These are phyloP conservation scores for Lachancea waltii DNA, from an alignment of 805 yeast species.

Conservation along the genomic window DNA sequence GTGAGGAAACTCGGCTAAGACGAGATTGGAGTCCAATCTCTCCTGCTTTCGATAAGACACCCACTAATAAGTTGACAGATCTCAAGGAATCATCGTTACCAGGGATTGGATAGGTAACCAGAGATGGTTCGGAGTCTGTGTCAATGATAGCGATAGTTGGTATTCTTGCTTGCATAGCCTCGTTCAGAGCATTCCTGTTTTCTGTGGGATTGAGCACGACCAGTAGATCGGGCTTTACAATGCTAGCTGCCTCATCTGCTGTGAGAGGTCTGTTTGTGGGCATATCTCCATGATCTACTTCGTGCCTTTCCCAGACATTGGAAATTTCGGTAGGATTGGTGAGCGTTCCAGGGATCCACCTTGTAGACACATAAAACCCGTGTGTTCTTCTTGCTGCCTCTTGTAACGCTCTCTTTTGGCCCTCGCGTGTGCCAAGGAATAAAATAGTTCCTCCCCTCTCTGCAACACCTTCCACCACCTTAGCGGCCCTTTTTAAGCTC, in stretches of 20 bases:
- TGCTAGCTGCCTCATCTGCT: constrained; percentile 41
- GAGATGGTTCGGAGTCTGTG: constrained; percentile 85
- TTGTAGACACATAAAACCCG: constrained; percentile 74
- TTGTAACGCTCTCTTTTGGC: constrained; percentile 67
- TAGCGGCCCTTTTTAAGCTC: constrained; percentile 73
- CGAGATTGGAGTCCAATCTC: constrained; percentile 65
- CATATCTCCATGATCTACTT: constrained; percentile 67
- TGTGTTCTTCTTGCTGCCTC: constrained; percentile 70
- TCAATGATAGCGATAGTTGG: constrained; percentile 94
- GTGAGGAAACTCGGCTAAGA: constrained; percentile 26
- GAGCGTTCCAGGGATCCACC: constrained; percentile 94
- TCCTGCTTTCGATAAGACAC: constrained; percentile 82
- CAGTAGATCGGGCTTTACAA: constrained; percentile 83
- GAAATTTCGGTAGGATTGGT: constrained; percentile 73
- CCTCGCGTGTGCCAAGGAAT: constrained; percentile 77
- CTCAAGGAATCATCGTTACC: constrained; percentile 91
- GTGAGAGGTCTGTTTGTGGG: constrained; percentile 56
- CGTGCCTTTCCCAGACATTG: constrained; percentile 55
- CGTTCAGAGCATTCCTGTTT: constrained; percentile 70
- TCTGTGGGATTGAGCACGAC: constrained; percentile 84
- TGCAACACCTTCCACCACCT: constrained; percentile 76
- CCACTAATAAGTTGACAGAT: constrained; percentile 70
- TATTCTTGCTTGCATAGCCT: constrained; percentile 73
- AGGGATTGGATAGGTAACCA: constrained; percentile 91
- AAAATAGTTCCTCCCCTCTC: constrained; percentile 79